phyloP scores from a whole-genome alignment of 2,329 filamentous ascomycete species.

The Emergomyces pasteurianus region DNA sequence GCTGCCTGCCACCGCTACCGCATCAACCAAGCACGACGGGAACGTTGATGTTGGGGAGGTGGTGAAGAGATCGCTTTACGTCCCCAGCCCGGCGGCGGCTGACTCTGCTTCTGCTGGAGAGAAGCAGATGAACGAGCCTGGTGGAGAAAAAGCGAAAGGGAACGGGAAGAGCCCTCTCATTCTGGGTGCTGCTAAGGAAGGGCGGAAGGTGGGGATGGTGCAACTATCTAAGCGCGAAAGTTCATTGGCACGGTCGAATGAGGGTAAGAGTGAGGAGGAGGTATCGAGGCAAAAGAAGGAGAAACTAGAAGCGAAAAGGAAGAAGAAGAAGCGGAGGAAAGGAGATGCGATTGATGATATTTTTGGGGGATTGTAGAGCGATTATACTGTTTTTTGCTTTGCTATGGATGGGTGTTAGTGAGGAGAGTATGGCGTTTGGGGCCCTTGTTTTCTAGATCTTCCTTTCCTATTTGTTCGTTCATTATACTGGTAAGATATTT shows the following conservation, averaged over 20 bases:
- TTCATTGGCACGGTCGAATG: not conserved
- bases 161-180: not conserved
- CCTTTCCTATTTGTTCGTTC: not conserved
- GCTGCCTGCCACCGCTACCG: not conserved
- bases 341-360: constrained; percentile 61
- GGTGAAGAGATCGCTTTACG: constrained; percentile 3
- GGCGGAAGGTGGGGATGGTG: not conserved
- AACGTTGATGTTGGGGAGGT: constrained; percentile 2
- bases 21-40: not conserved
- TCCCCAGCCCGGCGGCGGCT: not conserved
- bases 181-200: not conserved
- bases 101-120: not conserved
- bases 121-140: not conserved
- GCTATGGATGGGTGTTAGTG: not conserved
- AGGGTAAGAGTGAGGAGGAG: constrained; percentile 1
- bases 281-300: constrained; percentile 18
- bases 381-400: not conserved
- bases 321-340: constrained; percentile 45
- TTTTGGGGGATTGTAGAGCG: constrained; percentile 34
- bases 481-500: not conserved
- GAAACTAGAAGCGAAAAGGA: constrained; percentile 34
- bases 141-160: not conserved
- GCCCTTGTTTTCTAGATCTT: no score
- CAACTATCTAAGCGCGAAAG: not conserved
- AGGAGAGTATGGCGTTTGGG: not conserved